A percentile compares a stretch with the other conserved stretches of the same genome.
phyloP scores from a whole-genome alignment of 495 filamentous ascomycete species.

The Aspergillus baeticus region DNA sequence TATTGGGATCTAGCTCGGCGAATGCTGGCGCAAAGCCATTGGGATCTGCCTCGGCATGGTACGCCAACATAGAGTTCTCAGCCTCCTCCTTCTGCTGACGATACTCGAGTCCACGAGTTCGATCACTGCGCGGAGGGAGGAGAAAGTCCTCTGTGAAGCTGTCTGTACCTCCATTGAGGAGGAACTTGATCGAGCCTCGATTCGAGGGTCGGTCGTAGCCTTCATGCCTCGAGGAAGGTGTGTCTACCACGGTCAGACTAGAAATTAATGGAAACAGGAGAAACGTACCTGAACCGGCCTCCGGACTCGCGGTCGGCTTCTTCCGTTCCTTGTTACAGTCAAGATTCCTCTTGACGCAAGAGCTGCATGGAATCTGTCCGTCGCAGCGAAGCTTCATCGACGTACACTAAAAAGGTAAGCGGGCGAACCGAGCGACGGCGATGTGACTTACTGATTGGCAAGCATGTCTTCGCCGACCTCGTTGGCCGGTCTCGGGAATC shows the following conservation, averaged over 20 bases:
- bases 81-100: slow-evolving; percentile 31
- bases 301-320: slow-evolving; percentile 10
- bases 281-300: slow-evolving; percentile 20
- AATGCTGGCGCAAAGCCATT: slow-evolving; percentile 22
- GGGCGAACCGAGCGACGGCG: neutral
- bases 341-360: slow-evolving; percentile 44
- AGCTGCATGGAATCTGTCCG: slow-evolving; percentile 45
- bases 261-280: neutral
- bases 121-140: slow-evolving; percentile 43
- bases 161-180: slow-evolving; percentile 47
- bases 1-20: slow-evolving; percentile 24
- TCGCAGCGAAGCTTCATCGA: slow-evolving; percentile 54
- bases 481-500: slow-evolving; percentile 46
- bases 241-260: slow-evolving; percentile 14
- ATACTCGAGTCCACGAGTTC: slow-evolving; percentile 32
- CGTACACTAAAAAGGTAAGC: slow-evolving; percentile 37
- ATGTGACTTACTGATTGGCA: slow-evolving; percentile 40
- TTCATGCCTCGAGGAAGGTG: slow-evolving; percentile 23
- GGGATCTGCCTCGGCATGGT: slow-evolving; percentile 17
- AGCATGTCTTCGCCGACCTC: slow-evolving; percentile 46
- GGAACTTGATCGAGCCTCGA: slow-evolving; percentile 48
- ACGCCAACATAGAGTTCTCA: slow-evolving; percentile 18
- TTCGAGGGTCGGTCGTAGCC: slow-evolving; percentile 32
- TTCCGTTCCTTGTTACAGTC: slow-evolving; percentile 41
- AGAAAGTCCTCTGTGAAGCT: slow-evolving; percentile 45